Evolutionary conservation across 2,329 filamentous ascomycete genomes (phyloP).

Genomic region (Fusarium sp.): DNA sequence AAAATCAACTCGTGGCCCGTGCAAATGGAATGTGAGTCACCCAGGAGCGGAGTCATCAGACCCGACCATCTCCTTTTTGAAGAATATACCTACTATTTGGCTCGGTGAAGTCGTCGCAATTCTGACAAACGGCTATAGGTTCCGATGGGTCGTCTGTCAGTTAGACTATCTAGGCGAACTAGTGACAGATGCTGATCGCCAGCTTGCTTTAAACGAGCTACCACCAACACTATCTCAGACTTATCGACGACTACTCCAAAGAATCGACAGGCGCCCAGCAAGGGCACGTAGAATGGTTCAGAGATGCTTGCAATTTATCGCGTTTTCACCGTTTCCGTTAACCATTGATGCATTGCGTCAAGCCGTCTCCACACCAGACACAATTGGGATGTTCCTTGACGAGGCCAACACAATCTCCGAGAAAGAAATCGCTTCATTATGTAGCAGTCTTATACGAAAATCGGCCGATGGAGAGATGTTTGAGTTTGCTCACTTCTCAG

Average conservation of each 20-base stretch:
- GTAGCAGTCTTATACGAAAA: background rate
- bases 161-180: constrained; percentile 1
- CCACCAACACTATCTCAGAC: background rate
- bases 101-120: too few relatives aligned
- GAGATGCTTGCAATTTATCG: background rate
- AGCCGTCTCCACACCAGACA: background rate
- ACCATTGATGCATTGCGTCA: background rate
- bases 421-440: background rate
- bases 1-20: too few relatives aligned
- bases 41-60: too few relatives aligned
- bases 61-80: too few relatives aligned
- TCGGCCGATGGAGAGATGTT: accelerated
- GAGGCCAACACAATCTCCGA: background rate
- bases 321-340: background rate
- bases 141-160: constrained; percentile 6
- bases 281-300: background rate
- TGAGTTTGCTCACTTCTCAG: constrained; percentile 4
- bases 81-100: too few relatives aligned
- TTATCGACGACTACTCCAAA: background rate
- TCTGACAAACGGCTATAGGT: too few relatives aligned
- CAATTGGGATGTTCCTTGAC: background rate
- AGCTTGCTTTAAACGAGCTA: background rate
- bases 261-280: background rate
- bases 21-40: background rate
- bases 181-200: background rate